phyloP scores from a whole-genome alignment of 176 grass and related monocot species.

The Carex parvula region DNA sequence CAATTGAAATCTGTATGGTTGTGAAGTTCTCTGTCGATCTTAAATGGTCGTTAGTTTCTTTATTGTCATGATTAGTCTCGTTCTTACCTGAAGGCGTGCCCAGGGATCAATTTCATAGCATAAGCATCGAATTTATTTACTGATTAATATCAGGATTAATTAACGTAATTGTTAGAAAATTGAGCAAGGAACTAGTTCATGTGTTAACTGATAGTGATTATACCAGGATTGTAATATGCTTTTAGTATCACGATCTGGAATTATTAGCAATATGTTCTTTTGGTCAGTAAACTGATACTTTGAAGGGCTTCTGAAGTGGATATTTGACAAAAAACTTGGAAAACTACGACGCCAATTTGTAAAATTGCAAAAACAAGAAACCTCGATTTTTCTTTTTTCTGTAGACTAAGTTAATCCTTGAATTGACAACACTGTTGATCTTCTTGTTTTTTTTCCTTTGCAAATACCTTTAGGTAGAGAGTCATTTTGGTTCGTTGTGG shows the following conservation, averaged over 20 bases:
- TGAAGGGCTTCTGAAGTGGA: neutral
- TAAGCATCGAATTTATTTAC: neutral
- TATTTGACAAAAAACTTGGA: neutral
- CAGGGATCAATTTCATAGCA: neutral
- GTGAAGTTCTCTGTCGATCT: neutral
- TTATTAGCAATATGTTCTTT: neutral
- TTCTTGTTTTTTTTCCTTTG: neutral
- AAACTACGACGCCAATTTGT: neutral
- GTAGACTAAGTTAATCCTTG: neutral
- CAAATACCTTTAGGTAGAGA: constrained; percentile 42
- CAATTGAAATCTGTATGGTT: neutral
- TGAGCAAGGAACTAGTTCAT: neutral
- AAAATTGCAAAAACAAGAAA: neutral
- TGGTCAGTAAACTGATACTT: neutral
- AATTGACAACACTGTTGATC: neutral
- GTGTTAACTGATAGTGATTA: neutral
- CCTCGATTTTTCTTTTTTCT: neutral
- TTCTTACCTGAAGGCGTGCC: neutral
- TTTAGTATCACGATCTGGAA: neutral
- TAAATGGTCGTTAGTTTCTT: neutral
- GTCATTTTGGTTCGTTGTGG: constrained; percentile 34
- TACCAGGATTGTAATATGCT: neutral
- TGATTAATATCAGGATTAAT: neutral
- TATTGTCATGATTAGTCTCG: neutral
- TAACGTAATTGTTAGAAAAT: neutral